These are phyloP conservation scores for Eleusine coracana DNA, from an alignment of 176 grass and related monocot species.

Conservation along the genomic window DNA sequence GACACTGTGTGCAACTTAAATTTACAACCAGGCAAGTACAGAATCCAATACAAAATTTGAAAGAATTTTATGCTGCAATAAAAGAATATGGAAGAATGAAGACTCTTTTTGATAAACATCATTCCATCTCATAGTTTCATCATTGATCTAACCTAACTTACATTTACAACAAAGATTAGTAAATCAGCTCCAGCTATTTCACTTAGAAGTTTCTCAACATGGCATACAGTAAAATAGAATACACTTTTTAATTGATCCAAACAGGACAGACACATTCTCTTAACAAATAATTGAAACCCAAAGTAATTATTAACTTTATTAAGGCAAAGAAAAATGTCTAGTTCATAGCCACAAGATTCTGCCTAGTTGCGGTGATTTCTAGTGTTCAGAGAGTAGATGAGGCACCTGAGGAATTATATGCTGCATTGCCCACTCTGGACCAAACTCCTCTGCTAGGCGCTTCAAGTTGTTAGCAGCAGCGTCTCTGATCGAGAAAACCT, in stretches of 20 bases:
- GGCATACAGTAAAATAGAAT: neutral
- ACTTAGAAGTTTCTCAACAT: neutral
- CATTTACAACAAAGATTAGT: neutral
- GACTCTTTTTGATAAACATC: neutral
- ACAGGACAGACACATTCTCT: neutral
- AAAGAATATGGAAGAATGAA: neutral
- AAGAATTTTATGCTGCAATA: neutral
- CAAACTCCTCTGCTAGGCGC: constrained; percentile 88
- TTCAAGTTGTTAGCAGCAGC: constrained; percentile 93
- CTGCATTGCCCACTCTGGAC: constrained; percentile 95
- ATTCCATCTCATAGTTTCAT: neutral
- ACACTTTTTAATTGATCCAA: neutral
- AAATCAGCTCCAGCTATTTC: neutral
- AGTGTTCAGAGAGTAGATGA: neutral
- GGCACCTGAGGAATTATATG: constrained; percentile 90
- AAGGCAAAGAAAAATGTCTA: neutral
- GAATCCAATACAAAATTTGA: neutral
- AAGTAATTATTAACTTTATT: neutral
- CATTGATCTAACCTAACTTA: neutral
- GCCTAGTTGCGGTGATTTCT: neutral
- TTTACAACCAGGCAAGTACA: neutral
- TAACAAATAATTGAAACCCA: neutral
- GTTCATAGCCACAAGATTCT: neutral
- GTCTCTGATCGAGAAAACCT: constrained; percentile 97
- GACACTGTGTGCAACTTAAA: neutral